Evolutionary conservation across 768 basidiomycete species (phyloP), one percentile per base, ranked within the genome.

Genomic region (Trametes sanguinea): DNA sequence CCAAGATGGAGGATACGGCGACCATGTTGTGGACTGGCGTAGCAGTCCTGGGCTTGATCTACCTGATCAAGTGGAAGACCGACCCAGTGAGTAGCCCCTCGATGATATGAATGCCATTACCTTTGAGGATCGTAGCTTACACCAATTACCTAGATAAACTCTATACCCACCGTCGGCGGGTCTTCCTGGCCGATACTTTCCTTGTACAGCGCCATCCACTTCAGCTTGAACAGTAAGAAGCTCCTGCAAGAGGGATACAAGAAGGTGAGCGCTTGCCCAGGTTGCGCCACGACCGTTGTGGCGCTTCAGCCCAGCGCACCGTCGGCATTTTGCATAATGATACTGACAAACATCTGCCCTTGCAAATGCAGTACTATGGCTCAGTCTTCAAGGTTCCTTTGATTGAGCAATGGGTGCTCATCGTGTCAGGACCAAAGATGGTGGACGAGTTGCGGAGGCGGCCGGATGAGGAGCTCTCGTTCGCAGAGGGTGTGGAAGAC

Each of bases 371-470:
- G 68, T 58, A 67, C 57, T 65, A 66, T n/a, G 48, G 46, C 3
- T 59, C 65, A 11, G 46, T 65, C n/a, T 85, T 82, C 71, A 80
- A 78, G 68, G 71, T 84, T 4, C 71, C 82, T 0, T 72, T 72
- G 45, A 67, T 80, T 44, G 72, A 78, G 42, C 71, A 75, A 51
- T 85, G 84, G 83, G 60, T 77, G 13, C 74, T 83, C 22, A 68
- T 85, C 6, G 69, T 80, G 22, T 75, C 75, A 17, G 78, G 81
- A 1, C 69, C 73, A 0, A 62, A 77, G 29, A 72, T 79, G 48
- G 70, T 85, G 11, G 80, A 85, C 6, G 85, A 86, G 44, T 66
- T 87, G 16, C 76, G 82, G 27, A 78, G 71, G 60, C 78, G 78
- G n/a, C 73, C 77, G 5, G 81, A 83, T 51, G 74, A 80, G n/a